Percentiles rank a stretch among this genome's conserved stretches.
Evolutionary conservation across 805 yeast genomes (phyloP).

Genomic region (Candida loeiensis): DNA sequence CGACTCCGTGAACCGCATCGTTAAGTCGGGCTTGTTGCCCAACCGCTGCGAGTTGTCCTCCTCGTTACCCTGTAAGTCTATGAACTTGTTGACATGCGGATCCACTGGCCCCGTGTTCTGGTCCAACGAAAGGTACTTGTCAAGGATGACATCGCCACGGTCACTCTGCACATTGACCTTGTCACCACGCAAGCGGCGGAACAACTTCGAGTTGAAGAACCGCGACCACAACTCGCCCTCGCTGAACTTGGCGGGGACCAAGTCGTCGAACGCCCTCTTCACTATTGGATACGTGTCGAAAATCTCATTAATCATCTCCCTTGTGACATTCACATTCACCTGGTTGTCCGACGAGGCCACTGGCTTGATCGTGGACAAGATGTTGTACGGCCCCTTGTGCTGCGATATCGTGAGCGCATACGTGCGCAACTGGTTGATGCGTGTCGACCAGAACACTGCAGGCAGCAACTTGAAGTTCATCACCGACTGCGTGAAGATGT

Average conservation of each 20-base stretch:
- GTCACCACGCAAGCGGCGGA: conserved; percentile 87
- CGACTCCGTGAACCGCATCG: conserved; percentile 64
- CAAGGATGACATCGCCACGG: conserved; percentile 80
- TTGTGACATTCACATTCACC: conserved; percentile 86
- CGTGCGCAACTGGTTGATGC: conserved; percentile 76
- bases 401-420: conserved; percentile 83
- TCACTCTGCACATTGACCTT: conserved; percentile 63
- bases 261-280: conserved; percentile 81
- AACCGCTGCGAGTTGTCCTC: conserved; percentile 72
- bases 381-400: conserved; percentile 90
- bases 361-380: conserved; percentile 87
- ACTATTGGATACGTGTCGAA: conserved; percentile 93
- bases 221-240: conserved; percentile 97
- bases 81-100: conserved; percentile 56
- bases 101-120: conserved; percentile 39
- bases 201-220: conserved; percentile 86
- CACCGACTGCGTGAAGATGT: conserved; percentile 83
- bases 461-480: conserved; percentile 73
- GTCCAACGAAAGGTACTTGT: conserved; percentile 73
- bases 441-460: conserved; percentile 80
- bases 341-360: conserved; percentile 90
- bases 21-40: conserved; percentile 84
- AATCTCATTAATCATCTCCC: conserved; percentile 85
- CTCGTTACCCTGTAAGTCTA: conserved; percentile 77
- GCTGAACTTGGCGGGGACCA: conserved; percentile 73